Base-by-base conservation (phyloP, 2,329 filamentous ascomycete genomes). In the Mycocentrospora acerina region DNA sequence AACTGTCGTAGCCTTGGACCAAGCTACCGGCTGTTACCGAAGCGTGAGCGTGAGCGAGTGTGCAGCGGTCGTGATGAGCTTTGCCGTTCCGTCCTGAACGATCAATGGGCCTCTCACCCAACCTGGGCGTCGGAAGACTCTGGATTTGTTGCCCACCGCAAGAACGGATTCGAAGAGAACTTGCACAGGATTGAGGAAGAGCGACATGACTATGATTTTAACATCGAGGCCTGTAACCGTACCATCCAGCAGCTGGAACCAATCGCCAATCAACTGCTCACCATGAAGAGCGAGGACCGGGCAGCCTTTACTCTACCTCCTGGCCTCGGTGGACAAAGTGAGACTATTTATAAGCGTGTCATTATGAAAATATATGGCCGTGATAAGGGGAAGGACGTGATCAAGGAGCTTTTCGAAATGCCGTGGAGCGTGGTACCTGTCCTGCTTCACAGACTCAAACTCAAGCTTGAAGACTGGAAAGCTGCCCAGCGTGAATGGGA, bases 81-180 rank as follows among this genome's bases (percentile, higher is more conserved):
- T 53, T 98, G 93, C 71, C 85, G 88, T 53, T 85, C 86, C 16
- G 91, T 98, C 1, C 76, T 98, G 37, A 98, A 98, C 52, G 93
- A 98, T 55, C 88, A 96, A 53, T 98, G 93, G 93, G 93, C 93
- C 2, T 97, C 91, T 17, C 93, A 98, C 70, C 93, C 93, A 3
- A 98, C 93, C 0, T 98, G 93, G 93, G 93, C 91, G 2, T 97
- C 91, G 1, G 93, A 98, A 68, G 93, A 98, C 62, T 95, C 88
- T 29, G 93, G 93, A 1, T 98, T 98, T 57, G 91, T 98, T 43
- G 93, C 93, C 10, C 93, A 98, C 70, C 83, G 91, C 46, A 98
- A 98, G 78, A 98, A 98, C 57, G 82, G 86, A 37, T 95, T 86
- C 50, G 93, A 98, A 66, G 93, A 98, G 67, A 87, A 87, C 22